Percentiles rank a stretch among this genome's conserved stretches.
These are phyloP conservation scores for Russula dissimulans DNA, from an alignment of 768 basidiomycete species.

Conservation along the genomic window DNA sequence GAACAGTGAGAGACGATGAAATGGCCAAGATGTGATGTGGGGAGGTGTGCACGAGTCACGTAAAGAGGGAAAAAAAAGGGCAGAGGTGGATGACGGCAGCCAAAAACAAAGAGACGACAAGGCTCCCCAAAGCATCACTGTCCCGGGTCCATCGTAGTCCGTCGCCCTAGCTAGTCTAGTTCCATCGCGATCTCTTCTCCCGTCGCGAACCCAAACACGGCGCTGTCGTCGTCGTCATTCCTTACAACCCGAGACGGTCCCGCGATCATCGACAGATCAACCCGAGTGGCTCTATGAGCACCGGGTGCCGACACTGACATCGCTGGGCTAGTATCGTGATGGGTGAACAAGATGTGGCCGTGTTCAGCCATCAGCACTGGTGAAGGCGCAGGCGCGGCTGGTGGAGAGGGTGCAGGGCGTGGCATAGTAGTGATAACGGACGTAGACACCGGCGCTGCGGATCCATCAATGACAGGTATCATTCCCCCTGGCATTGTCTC, in stretches of 20 bases:
- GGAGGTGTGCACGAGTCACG: not conserved
- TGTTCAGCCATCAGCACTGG: conserved; percentile 6
- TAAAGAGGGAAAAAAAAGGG: not conserved
- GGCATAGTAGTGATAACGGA: not conserved
- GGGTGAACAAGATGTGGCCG: conserved; percentile 6
- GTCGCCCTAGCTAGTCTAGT: conserved; percentile 10
- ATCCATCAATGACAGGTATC: conserved; percentile 17
- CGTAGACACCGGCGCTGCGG: not conserved
- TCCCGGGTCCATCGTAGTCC: not conserved
- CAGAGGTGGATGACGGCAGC: not conserved
- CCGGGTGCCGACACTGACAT: not conserved
- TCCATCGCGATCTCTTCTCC: conserved; percentile 19
- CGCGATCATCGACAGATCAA: conserved; percentile 22
- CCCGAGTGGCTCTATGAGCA: not conserved
- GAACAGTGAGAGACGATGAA: not conserved
- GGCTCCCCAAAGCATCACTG: not conserved
- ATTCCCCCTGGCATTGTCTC: conserved; percentile 21
- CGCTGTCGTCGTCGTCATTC: conserved; percentile 12
- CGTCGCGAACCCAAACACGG: conserved; percentile 14
- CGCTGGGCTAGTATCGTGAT: not conserved
- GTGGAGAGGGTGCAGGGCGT: not conserved
- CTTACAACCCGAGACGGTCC: conserved; percentile 16
- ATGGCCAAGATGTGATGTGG: not conserved
- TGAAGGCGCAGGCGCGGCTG: not conserved
- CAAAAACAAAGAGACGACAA: not conserved